These are phyloP conservation scores for Colletotrichum siamense DNA, from an alignment of 2,329 filamentous ascomycete genomes.

Conservation along the genomic window DNA sequence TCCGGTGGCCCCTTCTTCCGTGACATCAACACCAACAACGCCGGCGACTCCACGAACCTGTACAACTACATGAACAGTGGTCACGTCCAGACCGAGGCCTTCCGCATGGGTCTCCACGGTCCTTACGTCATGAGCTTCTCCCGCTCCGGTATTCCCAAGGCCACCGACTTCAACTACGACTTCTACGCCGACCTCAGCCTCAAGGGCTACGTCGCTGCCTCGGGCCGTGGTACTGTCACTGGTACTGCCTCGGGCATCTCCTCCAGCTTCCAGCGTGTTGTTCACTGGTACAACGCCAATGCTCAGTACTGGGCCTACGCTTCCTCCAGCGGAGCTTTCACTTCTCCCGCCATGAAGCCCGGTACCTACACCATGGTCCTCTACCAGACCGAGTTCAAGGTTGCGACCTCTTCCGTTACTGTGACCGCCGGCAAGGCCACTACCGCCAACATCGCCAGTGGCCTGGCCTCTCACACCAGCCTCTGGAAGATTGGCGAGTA, in stretches of 20 bases:
- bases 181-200: slow-evolving; percentile 66
- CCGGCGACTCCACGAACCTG: slow-evolving; percentile 59
- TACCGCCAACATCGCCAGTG: slow-evolving; percentile 56
- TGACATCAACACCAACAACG: slow-evolving; percentile 71
- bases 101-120: slow-evolving; percentile 67
- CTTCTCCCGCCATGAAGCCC: slow-evolving; percentile 69
- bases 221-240: slow-evolving; percentile 62
- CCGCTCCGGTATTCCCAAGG: slow-evolving; percentile 58
- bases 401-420: slow-evolving; percentile 52
- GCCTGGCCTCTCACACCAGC: slow-evolving; percentile 49
- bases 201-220: slow-evolving; percentile 61
- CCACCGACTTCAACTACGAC: slow-evolving; percentile 53
- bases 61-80: slow-evolving; percentile 75
- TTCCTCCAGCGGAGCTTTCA: slow-evolving; percentile 60
- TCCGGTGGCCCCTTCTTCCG: slow-evolving; percentile 72
- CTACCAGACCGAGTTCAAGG: slow-evolving; percentile 63
- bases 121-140: slow-evolving; percentile 69
- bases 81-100: slow-evolving; percentile 67
- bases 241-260: slow-evolving; percentile 65
- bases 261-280: slow-evolving; percentile 57
- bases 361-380: slow-evolving; percentile 73
- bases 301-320: slow-evolving; percentile 72
- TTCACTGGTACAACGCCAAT: slow-evolving; percentile 69
- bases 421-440: slow-evolving; percentile 56
- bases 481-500: slow-evolving; percentile 71